phyloP scores from a whole-genome alignment of 116 monocot species.

The Cymodocea nodosa region DNA sequence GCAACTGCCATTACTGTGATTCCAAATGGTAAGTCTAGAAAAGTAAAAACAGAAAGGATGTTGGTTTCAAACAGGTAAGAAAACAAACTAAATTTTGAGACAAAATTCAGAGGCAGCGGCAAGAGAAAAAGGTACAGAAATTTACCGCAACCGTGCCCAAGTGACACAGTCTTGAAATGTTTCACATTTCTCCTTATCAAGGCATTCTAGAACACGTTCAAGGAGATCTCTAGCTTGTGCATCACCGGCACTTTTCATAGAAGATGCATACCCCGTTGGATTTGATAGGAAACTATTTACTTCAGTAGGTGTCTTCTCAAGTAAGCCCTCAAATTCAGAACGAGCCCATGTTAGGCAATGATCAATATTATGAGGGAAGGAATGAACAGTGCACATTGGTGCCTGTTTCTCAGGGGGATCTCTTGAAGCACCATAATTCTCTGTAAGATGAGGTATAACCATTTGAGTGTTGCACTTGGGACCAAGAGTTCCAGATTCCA shows the following conservation, averaged over 20 bases:
- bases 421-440: conserved; percentile 48
- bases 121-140: background rate
- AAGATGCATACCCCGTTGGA: conserved; percentile 28
- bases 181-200: conserved; percentile 41
- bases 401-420: conserved; percentile 52
- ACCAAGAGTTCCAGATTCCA: conserved; percentile 45
- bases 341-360: conserved; percentile 50
- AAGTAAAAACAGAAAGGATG: too few species aligned
- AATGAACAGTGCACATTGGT: conserved; percentile 52
- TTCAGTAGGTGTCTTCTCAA: conserved; percentile 44
- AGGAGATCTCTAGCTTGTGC: conserved; percentile 41
- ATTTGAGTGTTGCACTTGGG: conserved; percentile 44
- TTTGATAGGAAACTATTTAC: conserved; percentile 37
- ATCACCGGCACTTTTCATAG: conserved; percentile 40
- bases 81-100: too few species aligned
- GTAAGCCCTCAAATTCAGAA: conserved; percentile 45
- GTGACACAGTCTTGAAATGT: conserved; percentile 37
- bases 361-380: conserved; percentile 48
- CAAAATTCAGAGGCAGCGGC: background rate
- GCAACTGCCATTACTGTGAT: too few species aligned
- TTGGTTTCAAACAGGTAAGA: too few species aligned
- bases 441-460: conserved; percentile 50
- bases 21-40: too few species aligned
- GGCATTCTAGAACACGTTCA: conserved; percentile 35
- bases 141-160: conserved; percentile 40